Evolutionary conservation across 1,284 basidiomycete genomes (phyloP).

Genomic region (Lentinus polychrous): DNA sequence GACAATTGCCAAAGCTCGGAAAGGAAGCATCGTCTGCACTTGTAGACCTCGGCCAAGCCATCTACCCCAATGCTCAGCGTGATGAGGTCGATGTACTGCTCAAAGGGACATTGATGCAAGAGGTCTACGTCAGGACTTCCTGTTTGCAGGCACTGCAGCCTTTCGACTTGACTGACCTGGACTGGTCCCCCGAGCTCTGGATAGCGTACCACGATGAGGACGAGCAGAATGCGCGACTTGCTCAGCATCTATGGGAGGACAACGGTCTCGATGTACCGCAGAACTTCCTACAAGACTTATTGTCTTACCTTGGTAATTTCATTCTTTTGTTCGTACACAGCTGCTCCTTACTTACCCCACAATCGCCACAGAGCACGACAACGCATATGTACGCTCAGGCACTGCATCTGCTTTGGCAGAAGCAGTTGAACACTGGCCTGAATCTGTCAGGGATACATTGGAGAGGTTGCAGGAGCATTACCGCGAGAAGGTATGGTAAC

Average conservation of each 20-base stretch:
- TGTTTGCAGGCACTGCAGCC: conserved; percentile 93
- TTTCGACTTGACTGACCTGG: conserved; percentile 91
- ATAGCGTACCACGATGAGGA: conserved; percentile 89
- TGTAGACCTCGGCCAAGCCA: conserved; percentile 79
- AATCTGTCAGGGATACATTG: conserved; percentile 40
- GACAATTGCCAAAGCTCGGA: conserved; percentile 73
- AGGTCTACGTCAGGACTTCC: conserved; percentile 84
- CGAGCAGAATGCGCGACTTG: conserved; percentile 84
- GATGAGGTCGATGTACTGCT: conserved; percentile 69
- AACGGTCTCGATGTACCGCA: conserved; percentile 91
- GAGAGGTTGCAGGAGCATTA: conserved; percentile 2
- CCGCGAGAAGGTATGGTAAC: not conserved
- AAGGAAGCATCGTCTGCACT: conserved; percentile 86
- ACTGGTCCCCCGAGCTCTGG: conserved; percentile 89
- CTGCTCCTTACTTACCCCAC: conserved; percentile 1
- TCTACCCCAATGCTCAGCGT: conserved; percentile 56
- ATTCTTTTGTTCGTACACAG: no score
- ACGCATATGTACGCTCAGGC: conserved; percentile 75
- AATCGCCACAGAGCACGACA: conserved; percentile 58
- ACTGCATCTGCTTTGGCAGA: conserved; percentile 75
- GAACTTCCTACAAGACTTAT: conserved; percentile 55
- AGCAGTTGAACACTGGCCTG: conserved; percentile 71
- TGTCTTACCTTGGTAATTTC: conserved; percentile 64
- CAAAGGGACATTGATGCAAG: conserved; percentile 75
- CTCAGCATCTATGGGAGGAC: conserved; percentile 88